These are phyloP conservation scores for Globisporangium apiculatum DNA, from an alignment of 352 stramenopile species.

Conservation along the genomic window DNA sequence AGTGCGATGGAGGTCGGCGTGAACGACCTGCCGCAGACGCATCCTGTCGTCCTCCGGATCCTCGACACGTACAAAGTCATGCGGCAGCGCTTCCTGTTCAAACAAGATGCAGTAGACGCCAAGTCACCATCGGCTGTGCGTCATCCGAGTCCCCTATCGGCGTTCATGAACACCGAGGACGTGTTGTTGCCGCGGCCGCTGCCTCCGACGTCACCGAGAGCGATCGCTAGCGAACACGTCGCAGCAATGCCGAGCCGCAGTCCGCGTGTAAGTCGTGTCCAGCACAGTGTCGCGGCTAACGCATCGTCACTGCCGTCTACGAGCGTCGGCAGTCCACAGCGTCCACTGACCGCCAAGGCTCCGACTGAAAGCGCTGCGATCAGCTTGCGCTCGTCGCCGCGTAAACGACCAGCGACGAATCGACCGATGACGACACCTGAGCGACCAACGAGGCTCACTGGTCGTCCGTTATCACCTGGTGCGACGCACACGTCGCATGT, in stretches of 20 bases:
- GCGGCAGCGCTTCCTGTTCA: conserved; percentile 55
- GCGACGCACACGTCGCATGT: conserved; percentile 42
- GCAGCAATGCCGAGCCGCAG: background rate
- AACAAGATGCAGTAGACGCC: conserved; percentile 1
- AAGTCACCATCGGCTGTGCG: background rate
- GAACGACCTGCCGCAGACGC: conserved; percentile 36
- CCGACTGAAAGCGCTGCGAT: conserved; percentile 6
- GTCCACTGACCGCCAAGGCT: conserved; percentile 8
- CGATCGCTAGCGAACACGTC: background rate
- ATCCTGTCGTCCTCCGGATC: conserved; percentile 47
- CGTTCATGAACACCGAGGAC: conserved; percentile 7
- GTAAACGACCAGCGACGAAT: conserved; percentile 21
- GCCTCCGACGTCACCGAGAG: conserved; percentile 16
- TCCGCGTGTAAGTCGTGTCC: conserved; percentile 10
- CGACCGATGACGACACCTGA: conserved; percentile 34
- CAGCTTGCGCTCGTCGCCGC: conserved; percentile 23
- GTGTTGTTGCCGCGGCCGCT: conserved; percentile 15
- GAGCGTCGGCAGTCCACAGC: conserved; percentile 7
- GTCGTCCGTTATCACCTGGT: conserved; percentile 31
- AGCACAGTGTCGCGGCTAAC: background rate
- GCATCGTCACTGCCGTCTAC: background rate
- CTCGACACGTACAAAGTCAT: conserved; percentile 68
- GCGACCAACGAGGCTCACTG: conserved; percentile 22
- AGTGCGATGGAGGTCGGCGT: conserved; percentile 59
- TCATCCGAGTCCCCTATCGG: conserved; percentile 3